phyloP scores from a whole-genome alignment of 2,329 filamentous ascomycete genomes.

The Paracorniculantispora psalliotae region DNA sequence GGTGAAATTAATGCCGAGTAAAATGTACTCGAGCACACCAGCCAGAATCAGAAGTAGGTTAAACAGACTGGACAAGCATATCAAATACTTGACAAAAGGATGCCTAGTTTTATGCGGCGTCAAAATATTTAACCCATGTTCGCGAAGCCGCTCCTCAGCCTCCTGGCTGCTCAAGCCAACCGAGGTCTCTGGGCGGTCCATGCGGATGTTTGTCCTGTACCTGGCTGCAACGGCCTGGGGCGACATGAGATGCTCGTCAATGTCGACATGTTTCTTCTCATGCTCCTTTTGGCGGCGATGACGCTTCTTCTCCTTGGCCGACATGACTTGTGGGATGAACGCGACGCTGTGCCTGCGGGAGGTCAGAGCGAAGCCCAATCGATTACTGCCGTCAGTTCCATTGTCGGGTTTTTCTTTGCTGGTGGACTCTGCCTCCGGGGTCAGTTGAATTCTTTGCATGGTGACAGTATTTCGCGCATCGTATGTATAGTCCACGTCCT shows the following conservation, averaged over 20 bases:
- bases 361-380: neutral
- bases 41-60: neutral
- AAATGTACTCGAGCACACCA: neutral
- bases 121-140: neutral
- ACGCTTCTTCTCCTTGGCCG: neutral
- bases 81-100: neutral
- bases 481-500: no score
- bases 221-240: neutral
- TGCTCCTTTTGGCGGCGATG: neutral
- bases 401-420: neutral
- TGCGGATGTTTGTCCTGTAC: neutral
- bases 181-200: neutral
- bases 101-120: neutral
- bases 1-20: neutral
- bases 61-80: neutral
- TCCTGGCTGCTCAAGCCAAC: neutral
- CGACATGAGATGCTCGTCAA: neutral
- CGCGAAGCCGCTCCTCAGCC: neutral
- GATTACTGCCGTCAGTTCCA: neutral
- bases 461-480: no score
- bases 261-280: neutral
- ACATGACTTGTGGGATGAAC: neutral
- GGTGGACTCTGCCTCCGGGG: neutral
- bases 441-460: no score
- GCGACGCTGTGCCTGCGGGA: neutral